Evolutionary conservation across 2,329 filamentous ascomycete genomes (phyloP).

Genomic region (Aspergillus chevalieri): DNA sequence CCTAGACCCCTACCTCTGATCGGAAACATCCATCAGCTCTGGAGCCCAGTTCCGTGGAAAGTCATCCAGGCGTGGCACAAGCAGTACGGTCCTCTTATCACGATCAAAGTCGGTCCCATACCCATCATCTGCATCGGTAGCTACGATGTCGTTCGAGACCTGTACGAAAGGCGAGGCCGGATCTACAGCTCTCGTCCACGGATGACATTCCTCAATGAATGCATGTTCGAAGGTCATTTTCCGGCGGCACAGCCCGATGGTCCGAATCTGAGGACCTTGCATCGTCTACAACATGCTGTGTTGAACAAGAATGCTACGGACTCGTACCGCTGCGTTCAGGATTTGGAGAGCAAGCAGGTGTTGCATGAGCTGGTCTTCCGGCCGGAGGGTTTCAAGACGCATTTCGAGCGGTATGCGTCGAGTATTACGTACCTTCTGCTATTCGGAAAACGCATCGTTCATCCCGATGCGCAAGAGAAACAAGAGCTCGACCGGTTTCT

Average conservation of each 20-base stretch:
- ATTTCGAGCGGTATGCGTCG: conserved; percentile 7
- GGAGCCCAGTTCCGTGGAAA: conserved; percentile 12
- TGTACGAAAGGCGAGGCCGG: conserved; percentile 5
- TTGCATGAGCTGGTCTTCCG: conserved; percentile 7
- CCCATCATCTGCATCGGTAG: conserved; percentile 6
- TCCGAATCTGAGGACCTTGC: conserved; percentile 6
- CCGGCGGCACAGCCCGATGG: conserved; percentile 9
- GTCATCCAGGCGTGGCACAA: conserved; percentile 12
- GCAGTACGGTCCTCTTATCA: conserved; percentile 7
- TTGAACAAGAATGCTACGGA: conserved; percentile 2
- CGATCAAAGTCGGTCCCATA: conserved; percentile 1
- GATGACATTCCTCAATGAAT: conserved; percentile 2
- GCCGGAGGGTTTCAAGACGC: conserved; percentile 5
- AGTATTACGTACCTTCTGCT: conserved; percentile 9
- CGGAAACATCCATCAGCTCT: conserved; percentile 18
- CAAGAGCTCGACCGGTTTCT: conserved; percentile 10
- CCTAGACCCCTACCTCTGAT: conserved; percentile 18
- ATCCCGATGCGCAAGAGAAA: conserved; percentile 1
- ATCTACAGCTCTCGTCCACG: conserved; percentile 11
- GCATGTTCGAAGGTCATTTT: conserved; percentile 1
- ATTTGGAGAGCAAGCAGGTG: conserved; percentile 7
- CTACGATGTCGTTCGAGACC: conserved; percentile 4
- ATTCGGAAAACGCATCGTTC: conserved; percentile 10
- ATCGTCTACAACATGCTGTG: conserved; percentile 7
- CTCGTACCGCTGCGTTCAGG: conserved; percentile 9